Conservation (phyloP, 495 filamentous ascomycete genomes). For the Hypoxylon fuscum region DNA sequence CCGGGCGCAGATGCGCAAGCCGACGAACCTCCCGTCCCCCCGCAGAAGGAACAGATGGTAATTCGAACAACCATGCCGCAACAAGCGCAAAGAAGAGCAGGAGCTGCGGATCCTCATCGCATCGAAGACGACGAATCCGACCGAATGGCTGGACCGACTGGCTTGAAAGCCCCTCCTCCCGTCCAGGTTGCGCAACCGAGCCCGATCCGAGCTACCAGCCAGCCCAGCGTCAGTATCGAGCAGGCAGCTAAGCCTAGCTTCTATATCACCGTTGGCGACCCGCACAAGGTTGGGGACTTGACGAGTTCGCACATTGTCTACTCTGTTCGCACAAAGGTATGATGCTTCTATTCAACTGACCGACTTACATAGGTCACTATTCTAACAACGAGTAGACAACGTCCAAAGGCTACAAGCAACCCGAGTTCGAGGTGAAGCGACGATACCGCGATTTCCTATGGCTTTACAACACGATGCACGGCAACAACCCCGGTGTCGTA, state of each 20-base stretch:
- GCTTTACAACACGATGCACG: constrained; percentile 93
- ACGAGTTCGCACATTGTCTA: constrained; percentile 98
- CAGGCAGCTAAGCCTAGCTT: constrained; percentile 91
- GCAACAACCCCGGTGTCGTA: constrained; percentile 92
- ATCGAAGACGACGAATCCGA: constrained; percentile 64
- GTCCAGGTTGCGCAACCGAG: constrained; percentile 71
- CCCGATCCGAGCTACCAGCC: constrained; percentile 66
- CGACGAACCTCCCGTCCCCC: constrained; percentile 85
- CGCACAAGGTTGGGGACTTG: constrained; percentile 95
- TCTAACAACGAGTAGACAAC: constrained; percentile 68
- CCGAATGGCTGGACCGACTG: constrained; percentile 48
- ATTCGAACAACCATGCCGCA: constrained; percentile 63
- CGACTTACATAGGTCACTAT: not conserved
- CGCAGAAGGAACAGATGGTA: constrained; percentile 81
- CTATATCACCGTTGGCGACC: constrained; percentile 93
- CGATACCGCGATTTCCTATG: constrained; percentile 97
- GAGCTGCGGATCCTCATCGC: constrained; percentile 55
- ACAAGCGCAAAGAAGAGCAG: constrained; percentile 60
- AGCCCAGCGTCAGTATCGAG: constrained; percentile 86
- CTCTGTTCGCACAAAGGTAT: constrained; percentile 90
- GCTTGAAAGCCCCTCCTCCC: constrained; percentile 74
- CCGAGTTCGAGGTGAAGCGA: constrained; percentile 90
- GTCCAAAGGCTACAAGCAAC: constrained; percentile 91
- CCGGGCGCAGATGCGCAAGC: constrained; percentile 46
- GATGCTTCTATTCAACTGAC: not conserved